Conservation (phyloP, 441 rosid species). For the Euphorbia corollata region DNA sequence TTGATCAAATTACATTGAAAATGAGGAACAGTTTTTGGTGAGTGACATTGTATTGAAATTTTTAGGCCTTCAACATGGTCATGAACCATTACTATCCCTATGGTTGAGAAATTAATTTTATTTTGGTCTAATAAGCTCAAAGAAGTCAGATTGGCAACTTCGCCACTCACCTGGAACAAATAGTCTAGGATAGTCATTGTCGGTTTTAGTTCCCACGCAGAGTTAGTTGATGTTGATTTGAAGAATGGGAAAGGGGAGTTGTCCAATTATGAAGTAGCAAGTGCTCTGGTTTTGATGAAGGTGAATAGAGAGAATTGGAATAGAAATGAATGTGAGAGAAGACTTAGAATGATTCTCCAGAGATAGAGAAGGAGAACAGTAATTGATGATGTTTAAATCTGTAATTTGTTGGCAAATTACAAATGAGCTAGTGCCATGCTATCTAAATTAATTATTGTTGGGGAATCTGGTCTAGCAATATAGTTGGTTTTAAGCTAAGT, state of each 20-base stretch:
- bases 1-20: background rate
- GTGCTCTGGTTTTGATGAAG: background rate
- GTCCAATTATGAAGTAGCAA: slow-evolving; percentile 3
- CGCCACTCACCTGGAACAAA: background rate
- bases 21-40: background rate
- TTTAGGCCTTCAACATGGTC: background rate
- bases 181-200: background rate
- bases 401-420: background rate
- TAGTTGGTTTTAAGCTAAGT: background rate
- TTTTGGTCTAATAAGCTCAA: background rate
- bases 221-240: background rate
- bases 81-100: background rate
- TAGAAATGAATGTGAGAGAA: background rate
- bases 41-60: background rate
- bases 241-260: background rate
- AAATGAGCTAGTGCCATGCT: background rate
- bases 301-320: background rate
- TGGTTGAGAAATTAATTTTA: background rate
- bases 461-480: background rate
- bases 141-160: background rate
- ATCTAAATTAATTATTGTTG: background rate
- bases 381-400: background rate
- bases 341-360: background rate
- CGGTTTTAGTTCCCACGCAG: background rate
- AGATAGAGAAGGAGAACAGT: background rate